Conservation (phyloP, 306 rosid species). For the cucumber (Cucumis sativus) region DNA sequence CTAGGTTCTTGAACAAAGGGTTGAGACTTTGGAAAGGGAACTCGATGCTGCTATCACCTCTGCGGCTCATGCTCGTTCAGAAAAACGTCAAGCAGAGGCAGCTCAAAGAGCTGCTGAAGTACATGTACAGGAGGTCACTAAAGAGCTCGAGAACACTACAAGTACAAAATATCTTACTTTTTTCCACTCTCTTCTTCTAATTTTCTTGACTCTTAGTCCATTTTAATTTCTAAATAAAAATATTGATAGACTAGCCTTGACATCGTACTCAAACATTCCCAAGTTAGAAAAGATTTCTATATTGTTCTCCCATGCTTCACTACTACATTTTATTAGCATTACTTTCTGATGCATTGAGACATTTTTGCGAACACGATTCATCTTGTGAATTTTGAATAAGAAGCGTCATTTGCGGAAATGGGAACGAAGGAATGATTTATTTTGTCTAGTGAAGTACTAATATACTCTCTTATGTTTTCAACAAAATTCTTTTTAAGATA, state of each 20-base stretch:
- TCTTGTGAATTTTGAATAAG: not conserved
- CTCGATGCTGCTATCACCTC: conserved; percentile 88
- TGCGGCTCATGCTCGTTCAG: conserved; percentile 83
- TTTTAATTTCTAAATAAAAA: not conserved
- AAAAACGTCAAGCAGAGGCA: conserved; percentile 79
- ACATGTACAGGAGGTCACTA: conserved; percentile 59
- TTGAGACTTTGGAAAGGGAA: conserved; percentile 73
- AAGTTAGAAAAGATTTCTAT: not conserved
- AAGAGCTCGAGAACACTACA: conserved; percentile 91
- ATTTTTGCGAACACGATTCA: not conserved
- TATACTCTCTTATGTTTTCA: not conserved
- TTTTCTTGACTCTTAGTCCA: not conserved
- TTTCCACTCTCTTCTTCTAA: not conserved
- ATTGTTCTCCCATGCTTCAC: not conserved
- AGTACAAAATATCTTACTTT: conserved; percentile 30
- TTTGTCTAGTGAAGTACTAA: not conserved
- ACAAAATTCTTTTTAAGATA: not conserved
- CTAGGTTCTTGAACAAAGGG: conserved; percentile 75
- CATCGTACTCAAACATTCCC: not conserved
- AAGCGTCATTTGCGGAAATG: too few relatives aligned
- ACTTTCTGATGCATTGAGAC: not conserved
- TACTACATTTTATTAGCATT: not conserved
- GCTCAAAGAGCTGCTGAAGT: conserved; percentile 72
- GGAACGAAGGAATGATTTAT: too few relatives aligned
- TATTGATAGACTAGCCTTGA: not conserved